A percentile compares a stretch with the other conserved stretches of the same genome.
Conservation (phyloP, 805 yeast species). For the Hanseniaspora thailandica region DNA sequence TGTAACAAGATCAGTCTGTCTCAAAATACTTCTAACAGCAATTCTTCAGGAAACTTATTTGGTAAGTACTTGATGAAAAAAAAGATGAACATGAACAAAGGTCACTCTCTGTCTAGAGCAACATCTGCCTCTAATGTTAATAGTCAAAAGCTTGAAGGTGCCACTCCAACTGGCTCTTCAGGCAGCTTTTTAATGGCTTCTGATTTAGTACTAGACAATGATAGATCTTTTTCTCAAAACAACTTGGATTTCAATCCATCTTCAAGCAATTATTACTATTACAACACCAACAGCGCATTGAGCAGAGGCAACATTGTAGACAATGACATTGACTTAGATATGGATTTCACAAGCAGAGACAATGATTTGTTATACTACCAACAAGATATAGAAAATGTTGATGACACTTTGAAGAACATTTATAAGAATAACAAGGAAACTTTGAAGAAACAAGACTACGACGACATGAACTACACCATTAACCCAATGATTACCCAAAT, state of each 20-base stretch:
- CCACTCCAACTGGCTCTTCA: background rate
- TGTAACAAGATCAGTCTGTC: slow-evolving; percentile 7
- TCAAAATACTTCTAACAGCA: background rate
- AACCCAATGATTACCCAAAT: slow-evolving; percentile 15
- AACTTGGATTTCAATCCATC: background rate
- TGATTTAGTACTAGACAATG: slow-evolving; percentile 10
- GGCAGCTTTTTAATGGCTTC: background rate
- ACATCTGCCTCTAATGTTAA: background rate
- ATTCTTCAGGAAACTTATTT: background rate
- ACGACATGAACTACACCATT: slow-evolving; percentile 8
- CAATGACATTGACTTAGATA: background rate
- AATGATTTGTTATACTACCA: background rate
- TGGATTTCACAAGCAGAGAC: background rate
- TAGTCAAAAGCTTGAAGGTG: background rate
- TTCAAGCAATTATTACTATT: slow-evolving; percentile 5
- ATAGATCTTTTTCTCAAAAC: slow-evolving; percentile 5
- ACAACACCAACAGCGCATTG: slow-evolving; percentile 9
- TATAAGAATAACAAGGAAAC: background rate
- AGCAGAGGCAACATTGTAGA: slow-evolving; percentile 12
- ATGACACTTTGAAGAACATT: slow-evolving; percentile 6
- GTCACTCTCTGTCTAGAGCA: background rate
- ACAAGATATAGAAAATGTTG: slow-evolving; percentile 9
- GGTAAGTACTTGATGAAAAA: slow-evolving; percentile 14
- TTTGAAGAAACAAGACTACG: background rate
- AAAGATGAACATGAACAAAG: slow-evolving; percentile 1